phyloP scores from a whole-genome alignment of 495 filamentous ascomycete species.

The Entonaema liquescens region DNA sequence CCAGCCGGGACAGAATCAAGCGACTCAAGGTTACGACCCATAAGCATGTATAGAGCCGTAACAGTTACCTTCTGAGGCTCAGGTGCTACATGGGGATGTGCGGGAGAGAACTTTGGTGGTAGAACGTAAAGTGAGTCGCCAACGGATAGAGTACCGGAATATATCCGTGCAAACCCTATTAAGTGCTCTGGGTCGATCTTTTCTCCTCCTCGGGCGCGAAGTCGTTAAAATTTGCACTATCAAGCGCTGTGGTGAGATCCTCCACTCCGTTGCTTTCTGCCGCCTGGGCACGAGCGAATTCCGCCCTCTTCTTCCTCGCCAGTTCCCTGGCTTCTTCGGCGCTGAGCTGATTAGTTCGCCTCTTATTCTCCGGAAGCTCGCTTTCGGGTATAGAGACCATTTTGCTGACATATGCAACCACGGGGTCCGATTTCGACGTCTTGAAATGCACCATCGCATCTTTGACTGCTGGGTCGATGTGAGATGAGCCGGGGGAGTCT shows the following conservation, averaged over 20 bases:
- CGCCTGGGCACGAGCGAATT: slow-evolving; percentile 76
- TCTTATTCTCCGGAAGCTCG: slow-evolving; percentile 83
- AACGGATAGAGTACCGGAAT: slow-evolving; percentile 87
- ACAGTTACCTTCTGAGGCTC: slow-evolving; percentile 85
- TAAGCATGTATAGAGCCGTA: slow-evolving; percentile 90
- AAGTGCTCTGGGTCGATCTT: slow-evolving; percentile 80
- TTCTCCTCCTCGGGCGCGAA: slow-evolving; percentile 64
- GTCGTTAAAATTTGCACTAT: slow-evolving; percentile 56
- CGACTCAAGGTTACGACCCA: slow-evolving; percentile 89
- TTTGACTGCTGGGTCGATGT: slow-evolving; percentile 72
- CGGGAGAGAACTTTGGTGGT: slow-evolving; percentile 89
- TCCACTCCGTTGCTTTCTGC: slow-evolving; percentile 40
- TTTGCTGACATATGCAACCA: slow-evolving; percentile 97
- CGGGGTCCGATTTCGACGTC: slow-evolving; percentile 70
- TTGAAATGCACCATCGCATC: slow-evolving; percentile 85
- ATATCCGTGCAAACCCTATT: slow-evolving; percentile 93
- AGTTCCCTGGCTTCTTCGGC: slow-evolving; percentile 90
- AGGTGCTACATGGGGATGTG: slow-evolving; percentile 75
- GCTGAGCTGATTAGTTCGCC: slow-evolving; percentile 74
- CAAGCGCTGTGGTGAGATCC: slow-evolving; percentile 46
- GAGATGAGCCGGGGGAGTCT: slow-evolving; percentile 77
- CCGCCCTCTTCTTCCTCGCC: slow-evolving; percentile 86
- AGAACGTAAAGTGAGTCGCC: slow-evolving; percentile 92
- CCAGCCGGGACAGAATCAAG: slow-evolving; percentile 88
- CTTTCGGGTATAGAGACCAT: slow-evolving; percentile 96